phyloP scores from a whole-genome alignment of 352 stramenopile species.

The Stramenopiles sp. region DNA sequence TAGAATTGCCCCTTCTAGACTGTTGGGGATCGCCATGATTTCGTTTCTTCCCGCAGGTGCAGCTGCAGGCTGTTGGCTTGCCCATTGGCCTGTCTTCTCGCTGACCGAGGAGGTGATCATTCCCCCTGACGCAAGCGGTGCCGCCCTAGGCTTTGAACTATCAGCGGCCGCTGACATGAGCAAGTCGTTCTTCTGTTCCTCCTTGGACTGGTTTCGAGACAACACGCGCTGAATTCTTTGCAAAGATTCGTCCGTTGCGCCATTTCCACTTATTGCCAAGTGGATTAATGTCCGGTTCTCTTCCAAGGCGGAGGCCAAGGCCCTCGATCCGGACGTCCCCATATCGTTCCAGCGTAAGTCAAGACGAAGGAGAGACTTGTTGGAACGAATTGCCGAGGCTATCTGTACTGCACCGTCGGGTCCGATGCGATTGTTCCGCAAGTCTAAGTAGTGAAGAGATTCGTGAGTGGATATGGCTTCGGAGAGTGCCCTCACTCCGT shows the following conservation, averaged over 20 bases:
- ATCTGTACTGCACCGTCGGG: conserved; percentile 42
- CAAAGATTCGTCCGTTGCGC: not conserved
- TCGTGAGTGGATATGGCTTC: conserved; percentile 39
- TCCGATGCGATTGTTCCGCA: conserved; percentile 58
- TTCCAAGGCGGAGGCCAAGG: conserved; percentile 45
- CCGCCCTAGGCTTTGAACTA: too few relatives aligned
- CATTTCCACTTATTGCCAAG: conserved; percentile 43
- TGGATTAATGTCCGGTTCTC: conserved; percentile 38
- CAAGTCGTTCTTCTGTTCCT: not conserved
- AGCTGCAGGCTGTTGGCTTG: not conserved
- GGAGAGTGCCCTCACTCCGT: conserved; percentile 41
- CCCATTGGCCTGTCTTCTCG: not conserved
- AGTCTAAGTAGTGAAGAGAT: conserved; percentile 38
- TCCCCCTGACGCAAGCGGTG: not conserved
- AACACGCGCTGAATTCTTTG: not conserved
- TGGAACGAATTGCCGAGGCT: conserved; percentile 33
- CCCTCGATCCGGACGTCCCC: conserved; percentile 40
- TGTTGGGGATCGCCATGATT: not conserved
- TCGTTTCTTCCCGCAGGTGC: too few relatives aligned
- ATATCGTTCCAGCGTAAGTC: conserved; percentile 58
- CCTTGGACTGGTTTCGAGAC: not conserved
- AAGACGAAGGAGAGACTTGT: conserved; percentile 41
- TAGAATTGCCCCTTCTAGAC: not conserved
- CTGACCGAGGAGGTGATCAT: not conserved
- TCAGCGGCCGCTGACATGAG: not conserved